Base-by-base conservation (phyloP, 495 filamentous ascomycete species). In the Xylaria castorea region DNA sequence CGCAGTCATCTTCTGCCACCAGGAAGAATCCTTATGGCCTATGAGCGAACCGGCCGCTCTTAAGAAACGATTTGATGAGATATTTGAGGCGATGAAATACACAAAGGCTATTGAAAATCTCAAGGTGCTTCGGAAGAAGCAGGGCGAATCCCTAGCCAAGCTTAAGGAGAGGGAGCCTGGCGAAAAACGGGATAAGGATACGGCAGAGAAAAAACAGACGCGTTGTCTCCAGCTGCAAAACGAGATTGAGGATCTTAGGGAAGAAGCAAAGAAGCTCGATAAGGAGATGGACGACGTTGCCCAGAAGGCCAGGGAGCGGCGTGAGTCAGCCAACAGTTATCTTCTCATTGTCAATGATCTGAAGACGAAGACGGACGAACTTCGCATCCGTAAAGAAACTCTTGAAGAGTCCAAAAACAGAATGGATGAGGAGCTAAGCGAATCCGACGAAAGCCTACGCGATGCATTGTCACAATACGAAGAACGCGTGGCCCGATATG, bases 21-120 rank as follows among this genome's bases (percentile, higher is more conserved):
- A 99, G 76, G 96, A 99, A 74, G 96, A 99, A 71, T 97, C 95
- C 68, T 80, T 98, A 58, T 99, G 96, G 96, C 96, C 96, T 16
- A 94, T 99, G 92, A 97, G 94, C 76, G 94, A 97, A 77, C 94
- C 95, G 0, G 80, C 85, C 0, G 87, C 87, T 5, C 84, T 99
- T 32, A 99, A 99, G 82, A 95, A 96, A 82, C 90, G 88, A 48
- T 99, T 99, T 68, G 96, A 99, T 77, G 94, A 97, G 76, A 98
- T 99, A 30, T 99, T 99, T 76, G 97, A 98, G 80, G 96, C 96
- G 8, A 83, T 92, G 82, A 97, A 97, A 78, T 99, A 98, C 83
- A 97, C 94, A 55, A 98, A 97, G 76, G 96, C 94, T 5, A 97
- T 98, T 74, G 94, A 97, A 38, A 97, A 95, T 74, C 92, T 99